Percentiles rank a stretch among this genome's conserved stretches.
Evolutionary conservation across 2,329 filamentous ascomycete genomes (phyloP).

Genomic region (Aspergillus sojae): DNA sequence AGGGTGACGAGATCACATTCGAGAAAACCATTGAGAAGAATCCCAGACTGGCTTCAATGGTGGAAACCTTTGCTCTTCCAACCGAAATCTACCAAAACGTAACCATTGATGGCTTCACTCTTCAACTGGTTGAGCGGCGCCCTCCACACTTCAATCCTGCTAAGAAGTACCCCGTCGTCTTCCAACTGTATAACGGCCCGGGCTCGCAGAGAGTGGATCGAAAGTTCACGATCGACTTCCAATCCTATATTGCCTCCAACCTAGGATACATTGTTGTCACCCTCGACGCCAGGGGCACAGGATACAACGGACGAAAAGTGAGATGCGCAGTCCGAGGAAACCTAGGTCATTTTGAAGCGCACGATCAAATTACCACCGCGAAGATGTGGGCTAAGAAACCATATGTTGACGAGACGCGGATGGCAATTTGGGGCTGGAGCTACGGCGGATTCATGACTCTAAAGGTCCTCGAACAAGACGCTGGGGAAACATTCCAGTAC

Average conservation of each 20-base stretch:
- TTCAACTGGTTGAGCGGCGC: conserved; percentile 78
- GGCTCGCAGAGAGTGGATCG: conserved; percentile 88
- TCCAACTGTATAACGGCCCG: conserved; percentile 91
- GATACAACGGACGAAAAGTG: conserved; percentile 81
- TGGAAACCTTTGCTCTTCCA: conserved; percentile 77
- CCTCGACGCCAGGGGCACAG: conserved; percentile 90
- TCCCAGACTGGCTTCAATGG: conserved; percentile 65
- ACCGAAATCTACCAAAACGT: conserved; percentile 81
- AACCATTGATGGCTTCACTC: conserved; percentile 75
- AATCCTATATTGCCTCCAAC: conserved; percentile 80
- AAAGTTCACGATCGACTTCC: conserved; percentile 81
- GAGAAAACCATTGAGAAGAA: conserved; percentile 80
- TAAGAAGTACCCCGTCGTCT: conserved; percentile 90
- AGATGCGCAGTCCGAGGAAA: conserved; percentile 81
- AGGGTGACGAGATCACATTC: conserved; percentile 66
- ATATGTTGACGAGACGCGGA: conserved; percentile 79
- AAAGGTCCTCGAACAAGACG: conserved; percentile 91
- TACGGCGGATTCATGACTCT: conserved; percentile 95
- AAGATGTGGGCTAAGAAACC: conserved; percentile 78
- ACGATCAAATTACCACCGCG: conserved; percentile 88
- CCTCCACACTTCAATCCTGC: conserved; percentile 84
- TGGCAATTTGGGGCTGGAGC: conserved; percentile 98
- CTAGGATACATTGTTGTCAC: conserved; percentile 94
- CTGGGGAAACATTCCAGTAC: conserved; percentile 86
- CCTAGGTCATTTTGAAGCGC: conserved; percentile 80